Evolutionary conservation across 148 eudicot genomes (phyloP).

Genomic region (Vaccinium macrocarpon): DNA sequence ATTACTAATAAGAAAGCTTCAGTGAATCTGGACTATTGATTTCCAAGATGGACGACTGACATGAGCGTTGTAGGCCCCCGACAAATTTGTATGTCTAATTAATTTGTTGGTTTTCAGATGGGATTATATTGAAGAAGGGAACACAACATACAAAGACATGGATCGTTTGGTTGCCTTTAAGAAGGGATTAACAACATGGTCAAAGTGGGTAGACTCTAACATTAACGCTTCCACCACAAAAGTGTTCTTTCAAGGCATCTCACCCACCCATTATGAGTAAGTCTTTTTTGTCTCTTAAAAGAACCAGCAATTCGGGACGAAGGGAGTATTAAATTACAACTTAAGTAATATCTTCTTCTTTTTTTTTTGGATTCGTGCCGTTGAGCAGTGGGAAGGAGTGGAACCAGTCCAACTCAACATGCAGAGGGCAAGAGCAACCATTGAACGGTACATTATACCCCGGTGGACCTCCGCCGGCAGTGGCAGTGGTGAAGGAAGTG

Average conservation of each 20-base stretch:
- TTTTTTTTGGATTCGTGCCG: background rate
- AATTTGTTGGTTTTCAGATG: constrained; percentile 31
- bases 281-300: background rate
- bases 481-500: constrained; percentile 28
- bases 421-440: constrained; percentile 36
- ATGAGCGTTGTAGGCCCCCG: background rate
- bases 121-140: constrained; percentile 45
- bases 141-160: constrained; percentile 44
- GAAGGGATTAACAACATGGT: constrained; percentile 50
- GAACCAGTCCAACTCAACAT: constrained; percentile 28
- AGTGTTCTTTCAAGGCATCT: constrained; percentile 52
- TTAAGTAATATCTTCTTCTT: background rate
- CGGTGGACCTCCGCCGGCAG: constrained; percentile 23
- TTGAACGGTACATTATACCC: constrained; percentile 32
- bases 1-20: too few species aligned
- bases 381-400: constrained; percentile 35
- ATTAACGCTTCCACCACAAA: constrained; percentile 21
- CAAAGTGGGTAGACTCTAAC: constrained; percentile 51
- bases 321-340: background rate
- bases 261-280: constrained; percentile 53
- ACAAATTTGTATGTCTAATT: background rate
- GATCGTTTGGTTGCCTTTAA: constrained; percentile 40
- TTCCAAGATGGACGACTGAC: too few species aligned
- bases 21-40: too few species aligned
- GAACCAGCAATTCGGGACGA: background rate